Base-by-base conservation (phyloP, 352 stramenopile species). In the Phytophthora capsici region DNA sequence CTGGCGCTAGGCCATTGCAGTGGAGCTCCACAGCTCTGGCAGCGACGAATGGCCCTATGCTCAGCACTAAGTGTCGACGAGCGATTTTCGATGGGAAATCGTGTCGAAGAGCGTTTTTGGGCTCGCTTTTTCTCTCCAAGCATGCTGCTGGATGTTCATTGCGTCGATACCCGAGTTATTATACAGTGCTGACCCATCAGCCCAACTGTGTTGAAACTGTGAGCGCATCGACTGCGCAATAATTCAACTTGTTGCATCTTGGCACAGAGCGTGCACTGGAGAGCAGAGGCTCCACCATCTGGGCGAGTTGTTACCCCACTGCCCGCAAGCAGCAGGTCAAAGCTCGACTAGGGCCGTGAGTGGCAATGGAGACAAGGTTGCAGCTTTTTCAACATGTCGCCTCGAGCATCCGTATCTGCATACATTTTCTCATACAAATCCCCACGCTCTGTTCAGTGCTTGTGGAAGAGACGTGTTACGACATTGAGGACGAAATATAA, bases 381-480 rank as follows among this genome's bases (percentile, higher is more conserved):
- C 34, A 20, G 54, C 41, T 36, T 63, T 34, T 63, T 61, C 43
- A 67, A 54, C 64, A 64, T 64, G 57, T 72, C 63, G 41, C 56
- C 63, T 43, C 5, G 12, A 14, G 43, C 48, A 25, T 63, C 57
- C 50, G 57, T 63, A 67, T 73, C 53, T 57, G 49, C 30, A 57
- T 66, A 36, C 57, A 45, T 65, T 77, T 70, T 73, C 63, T 38
- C 63, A 73, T 66, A 77, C 69, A 52, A 73, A 68, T 74, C 55
- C 43, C 43, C 8, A 19, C 20, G 38, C 51, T 62, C 47, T 51
- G 47, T 67, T 71, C 52, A 57, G 54, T 17, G 36, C 38, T 28
- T 23, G 65, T 66, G 67, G 71, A 76, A 75, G 54, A 79, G 71
- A 63, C 67, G 54, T 53, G 56, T 73, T 65, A 76, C 65, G 59